Evolutionary conservation across 495 filamentous ascomycete genomes (phyloP), one percentile per base, ranked within the genome.

Genomic region (Darksidea phi): DNA sequence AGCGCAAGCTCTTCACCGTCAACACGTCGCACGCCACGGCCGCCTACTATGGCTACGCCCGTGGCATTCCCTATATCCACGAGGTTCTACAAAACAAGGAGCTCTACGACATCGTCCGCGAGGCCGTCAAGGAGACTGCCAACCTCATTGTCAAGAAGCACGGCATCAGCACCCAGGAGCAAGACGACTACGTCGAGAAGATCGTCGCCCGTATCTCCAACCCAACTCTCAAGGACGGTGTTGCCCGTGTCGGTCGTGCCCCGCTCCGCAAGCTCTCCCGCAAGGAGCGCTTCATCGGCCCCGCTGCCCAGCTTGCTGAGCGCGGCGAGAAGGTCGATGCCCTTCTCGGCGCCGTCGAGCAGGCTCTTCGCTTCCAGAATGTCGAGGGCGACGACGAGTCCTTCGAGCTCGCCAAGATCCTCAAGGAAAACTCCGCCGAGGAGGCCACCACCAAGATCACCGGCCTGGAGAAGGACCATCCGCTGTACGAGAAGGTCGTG

Each of bases 1-100:
- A 98, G 84, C 92, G 94, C 75, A 98, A 98, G 80, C 86, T 98
- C 61, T 98, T 90, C 81, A 98, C 94, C 17, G 94, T 98, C 80
- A 98, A 98, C 83, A 97, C 94, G 23, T 87, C 90, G 47, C 94
- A 98, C 72, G 94, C 95, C 48, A 91, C 91, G n/a, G 91, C 93
- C 23, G 94, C 94, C 52, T 98, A 97, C 82, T 91, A 91, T 74
- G 94, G 94, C 43, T 85, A 94, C 79, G 77, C 88, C 71, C 82
- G 84, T 36, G 84, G 87, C 56, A 95, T 94, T 80, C 78, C 81
- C 69, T 91, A 85, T 32, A 91, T 98, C 60, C 88, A 93, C 67
- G 93, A 97, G 57, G 86, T 90, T 12, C 77, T 96, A 52, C 78
- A 80, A 28, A 83, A 88, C 65, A 61, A 76, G 42, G 78, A 81